Evolutionary conservation across 2,329 filamentous ascomycete genomes (phyloP).

Genomic region (Lasiodiplodia sp.): DNA sequence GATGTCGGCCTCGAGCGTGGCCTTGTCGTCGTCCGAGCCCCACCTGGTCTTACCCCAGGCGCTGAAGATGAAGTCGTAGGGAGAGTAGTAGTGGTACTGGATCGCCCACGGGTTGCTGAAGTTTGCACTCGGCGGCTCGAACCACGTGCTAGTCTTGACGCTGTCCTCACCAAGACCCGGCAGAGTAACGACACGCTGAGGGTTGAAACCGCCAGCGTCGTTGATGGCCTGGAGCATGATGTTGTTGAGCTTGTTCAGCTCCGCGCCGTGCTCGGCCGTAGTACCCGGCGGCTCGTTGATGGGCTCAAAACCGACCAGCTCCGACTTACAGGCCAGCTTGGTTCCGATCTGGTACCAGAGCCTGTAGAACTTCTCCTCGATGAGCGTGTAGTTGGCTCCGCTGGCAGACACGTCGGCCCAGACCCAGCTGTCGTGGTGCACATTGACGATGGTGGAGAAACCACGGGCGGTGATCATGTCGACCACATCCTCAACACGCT

Average conservation of each 20-base stretch:
- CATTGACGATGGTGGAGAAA: constrained; percentile 63
- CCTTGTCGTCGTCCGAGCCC: constrained; percentile 63
- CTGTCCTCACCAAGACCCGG: constrained; percentile 61
- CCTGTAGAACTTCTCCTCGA: constrained; percentile 64
- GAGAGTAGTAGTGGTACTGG: constrained; percentile 69
- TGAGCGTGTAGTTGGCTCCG: constrained; percentile 57
- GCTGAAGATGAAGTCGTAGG: constrained; percentile 53
- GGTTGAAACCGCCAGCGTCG: constrained; percentile 63
- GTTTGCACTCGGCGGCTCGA: constrained; percentile 54
- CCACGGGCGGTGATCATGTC: constrained; percentile 61
- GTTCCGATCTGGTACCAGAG: constrained; percentile 66
- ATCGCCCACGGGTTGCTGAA: constrained; percentile 65
- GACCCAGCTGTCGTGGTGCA: constrained; percentile 66
- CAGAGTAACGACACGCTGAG: constrained; percentile 63
- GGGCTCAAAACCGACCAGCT: constrained; percentile 63
- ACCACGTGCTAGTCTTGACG: constrained; percentile 62
- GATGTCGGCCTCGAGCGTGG: constrained; percentile 58
- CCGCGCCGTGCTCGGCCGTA: constrained; percentile 57
- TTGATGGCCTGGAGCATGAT: constrained; percentile 63
- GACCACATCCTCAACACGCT: constrained; percentile 65
- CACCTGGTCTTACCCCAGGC: constrained; percentile 67
- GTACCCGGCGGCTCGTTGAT: constrained; percentile 66
- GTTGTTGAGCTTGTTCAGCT: constrained; percentile 64
- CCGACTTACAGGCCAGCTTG: constrained; percentile 62
- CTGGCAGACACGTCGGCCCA: constrained; percentile 62